Base-by-base conservation (phyloP, 345 rosid genomes). In the Durio zibethinus region DNA sequence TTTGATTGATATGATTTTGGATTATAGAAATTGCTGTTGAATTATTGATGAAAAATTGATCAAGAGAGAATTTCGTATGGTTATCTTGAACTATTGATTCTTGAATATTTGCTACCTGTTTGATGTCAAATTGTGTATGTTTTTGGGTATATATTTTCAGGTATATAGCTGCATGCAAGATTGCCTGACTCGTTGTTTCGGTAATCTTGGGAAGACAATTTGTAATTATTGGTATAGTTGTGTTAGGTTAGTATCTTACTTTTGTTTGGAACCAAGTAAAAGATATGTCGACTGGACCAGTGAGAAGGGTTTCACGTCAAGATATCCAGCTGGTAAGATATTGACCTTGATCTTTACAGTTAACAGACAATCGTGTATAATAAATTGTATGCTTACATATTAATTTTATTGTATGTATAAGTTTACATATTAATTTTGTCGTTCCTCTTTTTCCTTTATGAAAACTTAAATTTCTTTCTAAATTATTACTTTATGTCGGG, bases 321-420 rank as follows among this genome's bases (percentile, higher is more conserved):
- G 97, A 94, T 82, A 94, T 94, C 77, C 97, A 94, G 83, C 84
- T 91, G 89, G 98, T 94, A 84, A 84, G 87, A 40, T 60, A 50
- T 78, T 74, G 27, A 72, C 40, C 59, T 83, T 75, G 78, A 27
- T 25, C 38, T 78, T 64, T 42, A 16, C 9, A 16, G 53, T 54
- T 61, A 33, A 0, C 40, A 72, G 25, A 40, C 11, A 2, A 27
- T 61, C n/a, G 0, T 45, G 76, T 6, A 29, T 54, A 2, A 10
- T 15, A 29, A 11, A 68, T n/a, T 60, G 35, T 35, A 1, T 53
- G n/a, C 59, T 43, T 61, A 66, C 31, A 8, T n/a, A 20, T 50
- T 76, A 25, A 23, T 21, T 29, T 50, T 48, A 4, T 63, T 10
- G 1, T 42, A 15, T 8, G n/a, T 68, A 67, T 42, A 25, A 23